Base-by-base conservation (phyloP, 345 rosid species). In the Litchi chinensis region DNA sequence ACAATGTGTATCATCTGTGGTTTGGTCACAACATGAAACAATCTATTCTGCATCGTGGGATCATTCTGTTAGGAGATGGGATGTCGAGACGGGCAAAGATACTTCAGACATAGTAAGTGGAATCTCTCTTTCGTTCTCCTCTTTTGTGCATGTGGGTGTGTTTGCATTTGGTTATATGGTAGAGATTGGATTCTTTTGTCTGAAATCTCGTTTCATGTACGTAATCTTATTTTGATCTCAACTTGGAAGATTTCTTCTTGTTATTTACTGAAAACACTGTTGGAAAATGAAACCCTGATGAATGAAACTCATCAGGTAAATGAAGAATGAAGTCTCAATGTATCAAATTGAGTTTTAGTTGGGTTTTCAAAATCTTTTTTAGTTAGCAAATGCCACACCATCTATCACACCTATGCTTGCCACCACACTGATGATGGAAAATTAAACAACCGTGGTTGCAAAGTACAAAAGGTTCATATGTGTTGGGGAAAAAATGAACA, bases 1-100 rank as follows among this genome's bases (percentile, higher is more conserved):
- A 60, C 98, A 94, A 74, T 88, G 95, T 54, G 91, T 97, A 37
- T 93, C 97, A 54, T 87, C 93, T 48, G 97, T 97, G 70, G 80
- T 87, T 79, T 97, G 99, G 99, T 98, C 97, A 26, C 89, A 91
- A 81, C 66, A 62, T 6, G 91, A 87, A 76, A 84, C 90, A 15
- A 87, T 97, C 63, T 94, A 90, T 79, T 97, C 98, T 78, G 84
- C 95, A 68, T 97, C 99, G 13, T 94, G 96, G 98, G 99, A 97
- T 85, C 98, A 94, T 78, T 93, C 98, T 73, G 82, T 97, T 41
- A 93, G 92, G 77, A 84, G 80, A 81, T 97, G 99, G 99, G 98
- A 94, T 85, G 92, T 87, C 18, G 90, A 88, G 85, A 89, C 92
- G 7, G 95, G 98, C 82, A 97, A 90, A 92, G 95, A 91, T 83